Evolutionary conservation across 441 rosid species (phyloP).

Genomic region (Theobroma grandiflorum): DNA sequence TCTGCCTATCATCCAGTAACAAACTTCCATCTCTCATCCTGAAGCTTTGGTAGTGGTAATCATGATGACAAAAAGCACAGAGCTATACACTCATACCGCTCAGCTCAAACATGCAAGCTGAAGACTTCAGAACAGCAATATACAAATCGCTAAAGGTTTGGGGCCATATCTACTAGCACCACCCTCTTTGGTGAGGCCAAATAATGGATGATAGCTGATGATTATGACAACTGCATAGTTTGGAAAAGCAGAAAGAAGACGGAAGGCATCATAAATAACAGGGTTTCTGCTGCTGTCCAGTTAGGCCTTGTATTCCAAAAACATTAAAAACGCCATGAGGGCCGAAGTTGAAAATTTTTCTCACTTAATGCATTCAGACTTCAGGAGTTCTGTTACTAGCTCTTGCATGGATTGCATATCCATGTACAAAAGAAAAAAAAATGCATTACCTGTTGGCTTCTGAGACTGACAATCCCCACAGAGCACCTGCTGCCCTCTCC

Average conservation of each 20-base stretch:
- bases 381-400: background rate
- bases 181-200: background rate
- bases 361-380: background rate
- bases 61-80: background rate
- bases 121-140: background rate
- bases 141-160: background rate
- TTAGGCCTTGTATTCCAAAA: background rate
- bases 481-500: constrained; percentile 99
- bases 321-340: background rate
- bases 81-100: background rate
- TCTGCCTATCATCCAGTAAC: background rate
- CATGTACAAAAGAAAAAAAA: background rate
- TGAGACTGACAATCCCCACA: constrained; percentile 98
- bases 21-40: background rate
- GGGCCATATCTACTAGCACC: constrained; percentile 2
- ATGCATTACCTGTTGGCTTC: constrained; percentile 87
- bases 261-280: background rate
- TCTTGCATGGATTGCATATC: background rate
- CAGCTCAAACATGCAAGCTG: constrained; percentile 1
- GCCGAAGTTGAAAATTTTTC: background rate
- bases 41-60: background rate
- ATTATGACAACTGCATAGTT: background rate
- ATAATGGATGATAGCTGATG: background rate
- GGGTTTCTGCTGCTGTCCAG: background rate
- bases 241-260: background rate